These are phyloP conservation scores for Nemania sp. DNA, from an alignment of 2,329 filamentous ascomycete genomes.

Conservation along the genomic window DNA sequence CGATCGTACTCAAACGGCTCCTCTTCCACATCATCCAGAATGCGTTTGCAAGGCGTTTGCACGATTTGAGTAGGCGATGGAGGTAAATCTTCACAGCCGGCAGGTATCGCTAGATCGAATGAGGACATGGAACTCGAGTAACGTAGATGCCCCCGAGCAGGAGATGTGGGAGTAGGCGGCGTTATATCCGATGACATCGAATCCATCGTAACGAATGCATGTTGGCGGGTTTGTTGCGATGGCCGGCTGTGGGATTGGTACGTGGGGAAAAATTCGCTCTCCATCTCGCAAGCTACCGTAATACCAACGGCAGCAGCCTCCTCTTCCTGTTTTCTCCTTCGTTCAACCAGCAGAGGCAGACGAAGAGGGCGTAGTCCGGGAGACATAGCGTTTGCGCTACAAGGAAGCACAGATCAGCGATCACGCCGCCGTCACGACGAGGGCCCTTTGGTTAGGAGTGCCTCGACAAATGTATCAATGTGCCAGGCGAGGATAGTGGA, in stretches of 20 bases:
- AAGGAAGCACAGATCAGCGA: conserved; percentile 35
- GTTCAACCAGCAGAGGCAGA: conserved; percentile 49
- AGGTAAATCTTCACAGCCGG: conserved; percentile 63
- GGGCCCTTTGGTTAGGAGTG: conserved; percentile 3
- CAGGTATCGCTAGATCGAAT: conserved; percentile 70
- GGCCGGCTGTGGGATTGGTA: conserved; percentile 39
- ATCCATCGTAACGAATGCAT: conserved; percentile 54
- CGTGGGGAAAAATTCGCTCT: conserved; percentile 58
- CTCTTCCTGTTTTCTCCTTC: conserved; percentile 48
- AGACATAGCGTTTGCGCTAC: conserved; percentile 44
- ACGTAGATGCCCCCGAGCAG: conserved; percentile 71
- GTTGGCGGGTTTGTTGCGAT: conserved; percentile 48
- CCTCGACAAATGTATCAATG: conserved; percentile 5
- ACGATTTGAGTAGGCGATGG: conserved; percentile 61
- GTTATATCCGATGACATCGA: conserved; percentile 75
- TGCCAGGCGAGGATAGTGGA: not conserved
- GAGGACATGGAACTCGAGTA: conserved; percentile 84
- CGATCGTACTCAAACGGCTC: conserved; percentile 77
- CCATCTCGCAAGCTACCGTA: conserved; percentile 39
- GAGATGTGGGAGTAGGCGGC: conserved; percentile 78
- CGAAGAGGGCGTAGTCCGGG: conserved; percentile 51
- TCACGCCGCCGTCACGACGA: conserved; percentile 37
- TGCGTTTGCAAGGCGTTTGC: conserved; percentile 70
- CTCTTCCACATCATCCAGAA: conserved; percentile 85
- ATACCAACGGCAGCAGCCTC: conserved; percentile 43